phyloP scores from a whole-genome alignment of 495 filamentous ascomycete genomes.

The Neurospora hispaniola region DNA sequence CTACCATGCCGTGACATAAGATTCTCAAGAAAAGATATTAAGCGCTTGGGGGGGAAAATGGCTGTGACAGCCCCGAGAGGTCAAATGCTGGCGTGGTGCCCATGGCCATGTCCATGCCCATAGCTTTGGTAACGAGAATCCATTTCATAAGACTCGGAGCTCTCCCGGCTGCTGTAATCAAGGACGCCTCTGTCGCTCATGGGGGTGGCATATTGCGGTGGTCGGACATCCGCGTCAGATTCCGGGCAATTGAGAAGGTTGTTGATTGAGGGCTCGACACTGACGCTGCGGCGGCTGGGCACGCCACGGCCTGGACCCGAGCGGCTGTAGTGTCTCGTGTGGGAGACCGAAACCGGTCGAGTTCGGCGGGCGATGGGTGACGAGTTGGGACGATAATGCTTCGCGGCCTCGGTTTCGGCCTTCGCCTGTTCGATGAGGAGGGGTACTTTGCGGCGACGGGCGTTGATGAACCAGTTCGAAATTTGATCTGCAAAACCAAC shows the following conservation, averaged over 20 bases:
- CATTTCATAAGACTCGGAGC: background rate
- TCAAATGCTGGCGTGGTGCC: background rate
- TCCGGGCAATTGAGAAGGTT: constrained; percentile 16
- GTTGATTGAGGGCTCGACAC: constrained; percentile 5
- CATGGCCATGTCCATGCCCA: background rate
- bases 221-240: constrained; percentile 17
- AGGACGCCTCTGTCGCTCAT: constrained; percentile 30
- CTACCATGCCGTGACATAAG: background rate
- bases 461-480: constrained; percentile 96
- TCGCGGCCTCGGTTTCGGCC: constrained; percentile 29
- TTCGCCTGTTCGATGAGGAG: constrained; percentile 44
- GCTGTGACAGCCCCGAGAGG: background rate
- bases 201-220: constrained; percentile 9
- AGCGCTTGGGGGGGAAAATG: background rate
- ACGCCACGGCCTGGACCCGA: background rate
- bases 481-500: constrained; percentile 44
- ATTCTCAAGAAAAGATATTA: background rate
- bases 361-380: constrained; percentile 1
- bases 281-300: constrained; percentile 3
- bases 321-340: background rate
- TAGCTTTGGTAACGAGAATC: background rate
- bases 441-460: constrained; percentile 68
- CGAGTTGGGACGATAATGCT: background rate
- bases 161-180: constrained; percentile 23
- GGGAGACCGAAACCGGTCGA: background rate